These are phyloP conservation scores for Zymoseptoria ardabiliae DNA, from an alignment of 2,329 filamentous ascomycete species.

Conservation along the genomic window DNA sequence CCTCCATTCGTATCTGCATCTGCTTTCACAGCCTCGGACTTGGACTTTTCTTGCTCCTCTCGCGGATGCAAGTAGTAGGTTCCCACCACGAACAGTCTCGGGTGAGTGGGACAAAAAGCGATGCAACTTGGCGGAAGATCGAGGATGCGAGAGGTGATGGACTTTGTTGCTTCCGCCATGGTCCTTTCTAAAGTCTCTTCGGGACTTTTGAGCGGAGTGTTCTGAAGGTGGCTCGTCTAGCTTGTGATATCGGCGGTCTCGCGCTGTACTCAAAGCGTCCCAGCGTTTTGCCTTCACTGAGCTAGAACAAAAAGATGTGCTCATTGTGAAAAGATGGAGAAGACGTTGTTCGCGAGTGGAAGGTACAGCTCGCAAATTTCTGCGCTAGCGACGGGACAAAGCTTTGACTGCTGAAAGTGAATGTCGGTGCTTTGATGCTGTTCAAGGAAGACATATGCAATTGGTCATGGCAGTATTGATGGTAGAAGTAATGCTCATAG, in stretches of 20 bases:
- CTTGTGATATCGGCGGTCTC: too few species aligned
- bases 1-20: not conserved
- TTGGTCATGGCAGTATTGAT: not conserved
- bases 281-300: not conserved
- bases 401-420: not conserved
- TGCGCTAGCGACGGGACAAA: not conserved
- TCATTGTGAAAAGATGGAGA: too few species aligned
- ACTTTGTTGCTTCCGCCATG: constrained; percentile 28
- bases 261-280: too few species aligned
- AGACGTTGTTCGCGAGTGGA: not conserved
- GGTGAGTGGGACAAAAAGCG: constrained; percentile 59
- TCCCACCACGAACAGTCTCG: constrained; percentile 66
- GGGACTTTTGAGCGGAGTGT: not conserved
- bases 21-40: not conserved
- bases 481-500: not conserved
- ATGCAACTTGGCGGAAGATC: constrained; percentile 70
- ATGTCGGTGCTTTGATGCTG: not conserved
- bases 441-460: not conserved
- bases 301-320: too few species aligned
- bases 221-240: not conserved
- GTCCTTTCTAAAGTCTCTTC: not conserved
- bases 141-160: constrained; percentile 47
- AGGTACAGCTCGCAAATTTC: not conserved
- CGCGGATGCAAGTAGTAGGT: constrained; percentile 68
- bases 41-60: not conserved